Conservation (phyloP, 2,329 filamentous ascomycete species). For the Exophiala alcalophila region DNA sequence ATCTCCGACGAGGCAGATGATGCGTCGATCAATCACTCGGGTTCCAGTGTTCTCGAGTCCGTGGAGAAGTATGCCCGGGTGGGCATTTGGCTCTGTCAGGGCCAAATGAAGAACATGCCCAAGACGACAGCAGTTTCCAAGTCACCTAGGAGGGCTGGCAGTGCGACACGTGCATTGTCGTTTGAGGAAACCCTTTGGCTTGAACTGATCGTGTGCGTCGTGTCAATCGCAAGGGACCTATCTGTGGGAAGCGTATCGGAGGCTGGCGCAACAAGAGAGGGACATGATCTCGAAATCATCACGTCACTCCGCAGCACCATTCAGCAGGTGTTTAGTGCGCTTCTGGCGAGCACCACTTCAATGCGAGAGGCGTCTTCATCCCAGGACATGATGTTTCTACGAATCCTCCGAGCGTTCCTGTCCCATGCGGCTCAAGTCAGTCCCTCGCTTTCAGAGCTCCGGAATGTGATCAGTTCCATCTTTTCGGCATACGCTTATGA, state of each 20-base stretch:
- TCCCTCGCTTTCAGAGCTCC: constrained; percentile 81
- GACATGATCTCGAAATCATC: constrained; percentile 49
- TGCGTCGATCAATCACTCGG: constrained; percentile 60
- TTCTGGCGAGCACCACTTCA: constrained; percentile 70
- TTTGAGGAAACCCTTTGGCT: constrained; percentile 65
- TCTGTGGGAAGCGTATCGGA: constrained; percentile 33
- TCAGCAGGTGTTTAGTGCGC: constrained; percentile 84
- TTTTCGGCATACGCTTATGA: constrained; percentile 96
- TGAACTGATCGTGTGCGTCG: constrained; percentile 61
- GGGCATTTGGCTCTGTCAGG: constrained; percentile 92
- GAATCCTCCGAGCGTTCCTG: constrained; percentile 84
- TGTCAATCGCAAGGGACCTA: constrained; percentile 63
- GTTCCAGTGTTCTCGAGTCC: constrained; percentile 70
- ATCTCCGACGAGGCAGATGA: constrained; percentile 52
- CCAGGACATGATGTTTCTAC: constrained; percentile 72
- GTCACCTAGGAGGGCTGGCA: constrained; percentile 48
- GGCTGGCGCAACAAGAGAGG: constrained; percentile 6
- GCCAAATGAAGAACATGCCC: constrained; percentile 58
- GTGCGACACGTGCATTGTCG: constrained; percentile 49
- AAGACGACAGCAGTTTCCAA: constrained; percentile 36
- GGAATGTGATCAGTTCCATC: constrained; percentile 79
- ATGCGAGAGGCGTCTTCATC: constrained; percentile 34
- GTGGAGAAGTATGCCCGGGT: constrained; percentile 88
- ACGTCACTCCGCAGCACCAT: constrained; percentile 72
- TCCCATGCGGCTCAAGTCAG: constrained; percentile 75